phyloP scores from a whole-genome alignment of 179 eudicot species.

The Silene noctiflora region DNA sequence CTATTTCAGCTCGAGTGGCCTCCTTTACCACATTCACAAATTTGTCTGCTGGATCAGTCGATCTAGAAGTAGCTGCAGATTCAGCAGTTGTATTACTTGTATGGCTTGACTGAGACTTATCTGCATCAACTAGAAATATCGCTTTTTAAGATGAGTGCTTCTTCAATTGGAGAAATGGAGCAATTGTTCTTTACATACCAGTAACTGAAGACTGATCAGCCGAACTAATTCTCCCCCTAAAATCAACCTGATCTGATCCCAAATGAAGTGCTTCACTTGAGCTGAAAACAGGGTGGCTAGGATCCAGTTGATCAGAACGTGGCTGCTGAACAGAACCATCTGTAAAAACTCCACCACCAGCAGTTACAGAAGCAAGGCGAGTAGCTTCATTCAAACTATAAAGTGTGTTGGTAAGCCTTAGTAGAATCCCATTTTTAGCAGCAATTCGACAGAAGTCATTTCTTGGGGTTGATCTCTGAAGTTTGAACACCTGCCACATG shows the following conservation, averaged over 20 bases:
- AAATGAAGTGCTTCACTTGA: slow-evolving; percentile 44
- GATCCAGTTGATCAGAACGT: slow-evolving; percentile 74
- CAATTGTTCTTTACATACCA: slow-evolving; percentile 45
- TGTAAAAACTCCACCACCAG: slow-evolving; percentile 53
- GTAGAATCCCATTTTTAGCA: slow-evolving; percentile 84
- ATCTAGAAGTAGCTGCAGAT: slow-evolving; percentile 49
- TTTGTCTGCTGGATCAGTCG: slow-evolving; percentile 52
- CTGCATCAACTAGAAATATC: slow-evolving; percentile 40
- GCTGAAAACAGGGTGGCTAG: slow-evolving; percentile 46
- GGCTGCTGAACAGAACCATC: slow-evolving; percentile 61
- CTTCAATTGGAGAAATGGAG: slow-evolving; percentile 25
- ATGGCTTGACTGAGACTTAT: slow-evolving; percentile 54
- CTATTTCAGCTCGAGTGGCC: slow-evolving; percentile 54
- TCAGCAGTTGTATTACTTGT: slow-evolving; percentile 50
- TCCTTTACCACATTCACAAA: slow-evolving; percentile 44
- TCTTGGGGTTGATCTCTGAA: slow-evolving; percentile 81
- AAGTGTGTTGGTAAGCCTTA: slow-evolving; percentile 84
- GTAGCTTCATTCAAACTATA: slow-evolving; percentile 92
- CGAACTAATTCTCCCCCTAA: slow-evolving; percentile 42
- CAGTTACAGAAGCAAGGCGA: slow-evolving; percentile 69
- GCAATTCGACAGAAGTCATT: slow-evolving; percentile 96
- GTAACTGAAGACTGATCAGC: slow-evolving; percentile 44
- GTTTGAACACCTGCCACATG: slow-evolving; percentile 98
- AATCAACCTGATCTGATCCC: slow-evolving; percentile 59
- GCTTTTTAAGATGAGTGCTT: slow-evolving; percentile 38